These are phyloP conservation scores for Flaveria brownii DNA, from an alignment of 129 eudicot genomes.

Conservation along the genomic window DNA sequence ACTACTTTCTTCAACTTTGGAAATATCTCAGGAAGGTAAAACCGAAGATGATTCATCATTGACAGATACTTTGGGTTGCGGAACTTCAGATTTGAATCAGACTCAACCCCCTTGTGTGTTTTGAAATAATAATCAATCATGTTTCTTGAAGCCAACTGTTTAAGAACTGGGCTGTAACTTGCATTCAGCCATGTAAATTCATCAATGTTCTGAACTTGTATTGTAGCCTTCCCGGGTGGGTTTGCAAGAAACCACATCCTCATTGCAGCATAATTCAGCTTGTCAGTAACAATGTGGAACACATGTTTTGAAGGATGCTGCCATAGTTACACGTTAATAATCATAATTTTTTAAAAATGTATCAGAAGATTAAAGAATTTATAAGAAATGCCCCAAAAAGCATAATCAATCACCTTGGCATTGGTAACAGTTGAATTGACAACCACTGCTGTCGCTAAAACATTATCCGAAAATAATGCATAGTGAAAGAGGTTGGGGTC, in stretches of 20 bases:
- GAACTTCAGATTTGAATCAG: conserved; percentile 84
- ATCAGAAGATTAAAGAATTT: neutral
- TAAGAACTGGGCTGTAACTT: conserved; percentile 92
- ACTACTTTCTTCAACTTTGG: conserved; percentile 81
- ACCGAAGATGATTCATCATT: conserved; percentile 90
- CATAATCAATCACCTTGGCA: conserved; percentile 58
- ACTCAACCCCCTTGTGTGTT: conserved; percentile 59
- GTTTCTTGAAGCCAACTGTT: conserved; percentile 76
- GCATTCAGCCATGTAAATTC: conserved; percentile 96
- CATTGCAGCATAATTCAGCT: conserved; percentile 95
- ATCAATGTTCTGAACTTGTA: conserved; percentile 84
- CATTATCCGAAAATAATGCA: conserved; percentile 86
- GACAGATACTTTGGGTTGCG: conserved; percentile 95
- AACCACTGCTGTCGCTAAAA: conserved; percentile 90
- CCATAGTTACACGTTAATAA: conserved; percentile 16
- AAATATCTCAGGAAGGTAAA: conserved; percentile 91
- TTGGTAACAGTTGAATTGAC: conserved; percentile 82
- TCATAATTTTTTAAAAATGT: neutral
- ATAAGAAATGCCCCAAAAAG: neutral
- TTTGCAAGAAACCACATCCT: conserved; percentile 96
- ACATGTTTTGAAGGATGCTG: conserved; percentile 85
- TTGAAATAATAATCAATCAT: conserved; percentile 91
- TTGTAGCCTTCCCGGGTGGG: conserved; percentile 74
- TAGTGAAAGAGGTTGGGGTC: conserved; percentile 79
- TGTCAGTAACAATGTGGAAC: conserved; percentile 92